Evolutionary conservation across 1,284 basidiomycete species (phyloP), one percentile per base, ranked within the genome.

Genomic region (Apiotrichum montevideense): DNA sequence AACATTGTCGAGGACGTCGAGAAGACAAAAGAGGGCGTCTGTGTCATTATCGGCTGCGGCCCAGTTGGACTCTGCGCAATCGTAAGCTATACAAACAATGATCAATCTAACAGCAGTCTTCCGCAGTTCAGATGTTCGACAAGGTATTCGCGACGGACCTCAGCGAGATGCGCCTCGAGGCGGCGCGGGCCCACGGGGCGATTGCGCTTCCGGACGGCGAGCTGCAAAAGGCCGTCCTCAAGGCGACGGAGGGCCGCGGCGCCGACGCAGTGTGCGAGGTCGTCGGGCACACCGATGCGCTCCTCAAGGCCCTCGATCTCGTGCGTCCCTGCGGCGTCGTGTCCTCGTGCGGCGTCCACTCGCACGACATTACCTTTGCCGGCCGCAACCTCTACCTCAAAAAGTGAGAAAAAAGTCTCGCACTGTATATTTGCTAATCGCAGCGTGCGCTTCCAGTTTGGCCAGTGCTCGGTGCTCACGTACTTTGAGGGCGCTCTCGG

Each of bases 401-500:
- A 76, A 92, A 91, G 39, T 56, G 35, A 41, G 51, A 42, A 4
- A 29, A 37, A 15, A 6, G 39, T 33, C 33, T 29, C 21, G 37
- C 3, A 3, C 6, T 41, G 10, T 40, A 42, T 14, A 13, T 42
- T 14, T 42, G 41, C 10, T 14, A 46, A 21, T 10, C 44, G 3
- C 40, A 59, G 51, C 58, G 44, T 69, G 6, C 63, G 64, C 11
- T 52, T 73, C 43, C 71, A 73, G 62, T 73, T 71, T 52, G 91
- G 91, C 9, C 82, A 90, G n/a, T 94, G 91, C 68, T 89, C 89
- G 14, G 90, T 88, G 4, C 81, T 85, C 8, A 83, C 86, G 0
- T 85, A 90, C 80, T 86, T 90, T 63, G 84, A 84, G 4, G 76
- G 83, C 55, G 88, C 87, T 1, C 79, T 88, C 43, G 83, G 85